phyloP scores from a whole-genome alignment of 352 stramenopile species.

The Phytophthora megakarya region DNA sequence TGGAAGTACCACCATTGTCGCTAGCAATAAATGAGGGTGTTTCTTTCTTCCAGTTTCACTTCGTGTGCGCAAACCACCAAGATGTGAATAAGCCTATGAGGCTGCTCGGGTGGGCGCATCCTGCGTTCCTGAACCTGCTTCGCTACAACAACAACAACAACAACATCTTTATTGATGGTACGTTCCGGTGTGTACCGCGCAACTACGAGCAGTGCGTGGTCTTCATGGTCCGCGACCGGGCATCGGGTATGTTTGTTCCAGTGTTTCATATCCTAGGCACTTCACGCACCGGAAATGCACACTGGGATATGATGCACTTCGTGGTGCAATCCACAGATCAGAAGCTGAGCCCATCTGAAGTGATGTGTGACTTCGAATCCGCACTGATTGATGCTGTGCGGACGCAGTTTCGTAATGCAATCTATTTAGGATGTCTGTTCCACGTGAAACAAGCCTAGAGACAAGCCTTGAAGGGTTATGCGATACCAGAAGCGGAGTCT shows the following conservation, averaged over 20 bases:
- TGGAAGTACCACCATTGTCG: constrained; percentile 9
- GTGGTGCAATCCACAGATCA: constrained; percentile 8
- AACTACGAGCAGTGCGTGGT: constrained; percentile 18
- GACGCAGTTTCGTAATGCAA: too few species aligned
- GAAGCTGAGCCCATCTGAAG: not conserved
- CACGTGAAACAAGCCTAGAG: too few species aligned
- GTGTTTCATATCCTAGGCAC: constrained; percentile 24
- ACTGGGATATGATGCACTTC: constrained; percentile 25
- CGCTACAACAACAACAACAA: constrained; percentile 15
- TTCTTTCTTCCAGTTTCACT: constrained; percentile 11
- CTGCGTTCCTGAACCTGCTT: constrained; percentile 16
- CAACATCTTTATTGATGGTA: constrained; percentile 31
- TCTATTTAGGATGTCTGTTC: too few species aligned
- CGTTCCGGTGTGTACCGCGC: constrained; percentile 18
- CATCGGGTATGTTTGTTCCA: constrained; percentile 5
- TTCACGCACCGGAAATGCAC: not conserved
- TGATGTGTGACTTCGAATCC: not conserved
- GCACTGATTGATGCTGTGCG: not conserved
- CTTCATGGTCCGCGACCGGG: constrained; percentile 21
- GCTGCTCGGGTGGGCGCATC: constrained; percentile 29
- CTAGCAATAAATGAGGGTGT: constrained; percentile 3
- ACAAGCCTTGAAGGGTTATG: too few species aligned
- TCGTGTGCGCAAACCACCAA: not conserved
- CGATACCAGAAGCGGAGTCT: too few species aligned
- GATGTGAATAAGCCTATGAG: constrained; percentile 2